Conservation (phyloP, 2,329 filamentous ascomycete species). For the Rutstroemia sp. region DNA sequence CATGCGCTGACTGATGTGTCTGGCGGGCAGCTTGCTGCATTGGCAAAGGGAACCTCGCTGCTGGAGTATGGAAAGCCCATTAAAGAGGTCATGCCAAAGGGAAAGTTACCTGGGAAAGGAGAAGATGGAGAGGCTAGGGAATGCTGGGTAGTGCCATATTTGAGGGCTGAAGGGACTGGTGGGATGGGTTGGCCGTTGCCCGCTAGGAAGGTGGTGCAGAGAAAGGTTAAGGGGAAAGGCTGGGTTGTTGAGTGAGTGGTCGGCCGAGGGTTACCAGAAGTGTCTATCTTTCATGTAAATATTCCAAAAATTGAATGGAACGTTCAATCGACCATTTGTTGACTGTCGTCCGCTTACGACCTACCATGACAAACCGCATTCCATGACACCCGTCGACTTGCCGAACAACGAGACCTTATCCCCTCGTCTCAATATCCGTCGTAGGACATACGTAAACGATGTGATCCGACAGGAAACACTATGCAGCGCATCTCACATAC, state of each 20-base stretch:
- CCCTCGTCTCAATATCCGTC: too few relatives aligned
- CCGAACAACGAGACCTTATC: too few relatives aligned
- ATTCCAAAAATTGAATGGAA: not conserved
- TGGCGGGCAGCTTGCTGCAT: conserved; percentile 63
- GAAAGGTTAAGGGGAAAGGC: conserved; percentile 60
- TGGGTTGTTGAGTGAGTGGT: conserved; percentile 48
- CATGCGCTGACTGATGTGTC: conserved; percentile 76
- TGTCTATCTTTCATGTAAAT: too few relatives aligned
- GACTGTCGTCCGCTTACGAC: not conserved
- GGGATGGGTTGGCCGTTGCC: conserved; percentile 78
- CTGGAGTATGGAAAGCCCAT: conserved; percentile 84
- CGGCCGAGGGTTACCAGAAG: too few relatives aligned
- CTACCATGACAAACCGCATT: too few relatives aligned
- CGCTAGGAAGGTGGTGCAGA: conserved; percentile 77
- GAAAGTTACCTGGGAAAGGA: conserved; percentile 29
- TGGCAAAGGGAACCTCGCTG: conserved; percentile 80
- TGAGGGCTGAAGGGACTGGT: conserved; percentile 60
- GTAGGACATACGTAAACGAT: too few relatives aligned
- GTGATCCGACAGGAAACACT: too few relatives aligned
- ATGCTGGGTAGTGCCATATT: conserved; percentile 74
- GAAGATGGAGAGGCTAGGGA: conserved; percentile 49
- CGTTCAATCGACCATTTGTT: not conserved
- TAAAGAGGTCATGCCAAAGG: conserved; percentile 60
- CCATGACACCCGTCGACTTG: too few relatives aligned
- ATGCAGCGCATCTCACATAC: too few relatives aligned